Evolutionary conservation across 2,329 filamentous ascomycete species (phyloP).

Genomic region (Elsinoe arachidis): DNA sequence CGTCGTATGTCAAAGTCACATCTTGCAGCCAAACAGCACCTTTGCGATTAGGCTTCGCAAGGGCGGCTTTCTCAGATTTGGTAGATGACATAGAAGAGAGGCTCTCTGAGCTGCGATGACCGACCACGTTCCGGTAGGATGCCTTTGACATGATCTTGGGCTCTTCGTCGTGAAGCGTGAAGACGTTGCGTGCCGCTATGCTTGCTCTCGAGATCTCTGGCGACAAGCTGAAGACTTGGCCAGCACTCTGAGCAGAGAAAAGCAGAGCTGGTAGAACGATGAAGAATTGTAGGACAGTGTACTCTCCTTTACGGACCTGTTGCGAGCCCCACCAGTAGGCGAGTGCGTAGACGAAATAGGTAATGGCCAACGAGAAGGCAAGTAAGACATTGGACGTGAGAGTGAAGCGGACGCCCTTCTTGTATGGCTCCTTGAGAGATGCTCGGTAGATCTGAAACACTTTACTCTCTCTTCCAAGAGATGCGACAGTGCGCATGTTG

Average conservation of each 20-base stretch:
- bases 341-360: constrained; percentile 41
- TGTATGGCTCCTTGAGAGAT: constrained; percentile 32
- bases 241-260: constrained; percentile 39
- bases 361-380: constrained; percentile 37
- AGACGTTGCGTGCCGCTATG: constrained; percentile 36
- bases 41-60: not conserved
- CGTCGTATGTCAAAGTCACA: constrained; percentile 32
- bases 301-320: constrained; percentile 36
- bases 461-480: constrained; percentile 34
- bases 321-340: constrained; percentile 42
- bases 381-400: constrained; percentile 35
- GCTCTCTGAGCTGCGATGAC: constrained; percentile 9
- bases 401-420: constrained; percentile 33
- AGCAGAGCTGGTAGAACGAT: constrained; percentile 38
- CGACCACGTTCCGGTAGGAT: constrained; percentile 5
- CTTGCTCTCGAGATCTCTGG: constrained; percentile 39
- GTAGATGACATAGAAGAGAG: not conserved
- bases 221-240: constrained; percentile 39
- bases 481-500: constrained; percentile 52
- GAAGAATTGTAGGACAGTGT: constrained; percentile 36
- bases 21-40: constrained; percentile 27
- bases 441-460: constrained; percentile 31
- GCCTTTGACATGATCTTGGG: constrained; percentile 29
- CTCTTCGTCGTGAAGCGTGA: constrained; percentile 33
- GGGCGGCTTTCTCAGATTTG: not conserved